phyloP scores from a whole-genome alignment of 805 yeast genomes.

The Saitoella complicata region DNA sequence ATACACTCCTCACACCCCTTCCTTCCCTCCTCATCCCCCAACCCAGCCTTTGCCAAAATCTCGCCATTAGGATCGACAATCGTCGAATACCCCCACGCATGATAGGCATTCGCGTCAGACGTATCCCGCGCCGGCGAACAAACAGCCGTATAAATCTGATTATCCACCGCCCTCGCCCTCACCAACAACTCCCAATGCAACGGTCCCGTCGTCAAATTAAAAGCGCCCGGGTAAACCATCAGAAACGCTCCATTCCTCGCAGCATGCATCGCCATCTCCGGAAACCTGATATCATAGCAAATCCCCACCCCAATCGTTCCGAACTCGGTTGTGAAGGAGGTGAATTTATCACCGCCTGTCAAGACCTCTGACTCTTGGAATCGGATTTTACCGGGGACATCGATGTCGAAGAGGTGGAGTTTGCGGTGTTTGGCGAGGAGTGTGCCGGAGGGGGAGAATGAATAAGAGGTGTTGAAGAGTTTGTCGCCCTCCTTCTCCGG shows the following conservation, averaged over 20 bases:
- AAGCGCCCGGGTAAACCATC: conserved; percentile 77
- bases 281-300: conserved; percentile 80
- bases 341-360: conserved; percentile 66
- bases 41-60: conserved; percentile 60
- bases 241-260: conserved; percentile 54
- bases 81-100: conserved; percentile 73
- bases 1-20: conserved; percentile 35
- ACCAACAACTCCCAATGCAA: conserved; percentile 81
- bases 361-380: conserved; percentile 68
- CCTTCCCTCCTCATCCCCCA: conserved; percentile 21
- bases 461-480: conserved; percentile 54
- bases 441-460: conserved; percentile 57
- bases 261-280: conserved; percentile 64
- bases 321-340: conserved; percentile 50
- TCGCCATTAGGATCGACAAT: conserved; percentile 90
- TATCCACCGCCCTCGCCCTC: conserved; percentile 70
- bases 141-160: conserved; percentile 74
- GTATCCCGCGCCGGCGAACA: conserved; percentile 91
- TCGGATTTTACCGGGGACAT: conserved; percentile 77
- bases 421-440: conserved; percentile 80
- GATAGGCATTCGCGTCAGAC: conserved; percentile 68
- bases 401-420: conserved; percentile 81
- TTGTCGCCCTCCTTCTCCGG: conserved; percentile 57
- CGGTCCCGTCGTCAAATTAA: conserved; percentile 78
- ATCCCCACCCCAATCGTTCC: conserved; percentile 66